These are phyloP conservation scores for Botrytis pseudocinerea DNA, from an alignment of 2,329 filamentous ascomycete genomes.

Conservation along the genomic window DNA sequence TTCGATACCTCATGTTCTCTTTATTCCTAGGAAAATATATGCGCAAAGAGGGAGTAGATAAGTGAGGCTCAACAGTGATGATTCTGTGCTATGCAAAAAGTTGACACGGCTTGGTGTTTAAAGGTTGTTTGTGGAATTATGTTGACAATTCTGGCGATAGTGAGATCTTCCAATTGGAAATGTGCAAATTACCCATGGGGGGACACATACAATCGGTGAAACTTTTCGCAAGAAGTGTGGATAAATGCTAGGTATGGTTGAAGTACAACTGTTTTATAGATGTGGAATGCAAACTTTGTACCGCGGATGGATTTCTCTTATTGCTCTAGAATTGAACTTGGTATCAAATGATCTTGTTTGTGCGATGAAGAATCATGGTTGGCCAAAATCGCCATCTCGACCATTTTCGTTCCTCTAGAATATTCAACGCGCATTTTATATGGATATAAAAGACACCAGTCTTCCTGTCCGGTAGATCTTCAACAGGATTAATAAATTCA, in stretches of 20 bases:
- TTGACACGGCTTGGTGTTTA: not conserved
- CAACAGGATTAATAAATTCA: accelerated
- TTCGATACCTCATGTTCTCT: not conserved
- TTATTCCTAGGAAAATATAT: not conserved
- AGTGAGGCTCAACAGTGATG: accelerated
- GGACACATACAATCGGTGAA: too few species aligned
- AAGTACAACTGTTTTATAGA: not conserved
- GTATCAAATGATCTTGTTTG: not conserved
- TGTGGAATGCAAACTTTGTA: not conserved
- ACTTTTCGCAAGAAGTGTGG: not conserved
- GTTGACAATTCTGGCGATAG: not conserved
- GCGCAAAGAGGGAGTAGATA: accelerated
- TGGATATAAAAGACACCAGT: not conserved
- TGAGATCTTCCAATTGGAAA: not conserved
- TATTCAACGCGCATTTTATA: too few species aligned
- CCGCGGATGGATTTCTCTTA: accelerated
- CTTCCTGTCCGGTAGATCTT: not conserved
- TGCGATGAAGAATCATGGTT: not conserved
- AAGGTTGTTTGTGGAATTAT: not conserved
- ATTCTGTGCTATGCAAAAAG: not conserved
- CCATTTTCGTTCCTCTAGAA: too few species aligned
- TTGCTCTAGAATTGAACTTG: not conserved
- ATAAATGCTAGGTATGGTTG: not conserved
- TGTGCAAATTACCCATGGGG: too few species aligned
- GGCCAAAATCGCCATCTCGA: not conserved